Base-by-base conservation (phyloP, 2,329 filamentous ascomycete genomes). In the Beauveria caledonica region DNA sequence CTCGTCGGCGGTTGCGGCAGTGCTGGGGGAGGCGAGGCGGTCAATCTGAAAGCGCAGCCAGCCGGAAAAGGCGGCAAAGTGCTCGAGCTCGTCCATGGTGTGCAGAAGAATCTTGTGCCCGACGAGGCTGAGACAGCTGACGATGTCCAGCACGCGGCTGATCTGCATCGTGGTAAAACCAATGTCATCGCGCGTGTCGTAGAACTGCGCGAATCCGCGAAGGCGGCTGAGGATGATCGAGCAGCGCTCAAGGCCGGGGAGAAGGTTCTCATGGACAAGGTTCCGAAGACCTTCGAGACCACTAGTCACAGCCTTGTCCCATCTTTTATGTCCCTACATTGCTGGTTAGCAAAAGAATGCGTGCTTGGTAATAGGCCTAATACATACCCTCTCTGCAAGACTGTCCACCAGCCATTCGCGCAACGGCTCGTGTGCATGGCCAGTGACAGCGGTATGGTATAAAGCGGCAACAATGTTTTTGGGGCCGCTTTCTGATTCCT, bases 321-420 rank as follows among this genome's bases (percentile, higher is more conserved):
- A 99, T 53, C 94, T 82, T 73, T 96, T 97, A 67, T 96, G 90
- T 0, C 92, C 92, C 88, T 94, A 55, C 21, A 19, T 27, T 44
- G 60, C 64, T 56, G 57, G 45, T 53, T 48, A 45, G 54, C 10
- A 23, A 39, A 7, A 21, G 23, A 54, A 25, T 1, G 57, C 39
- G 23, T 3, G 19, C 17, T 10, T 40, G 29, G 10, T 23, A 10
- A n/a, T 11, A 21, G 33, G 10, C 1, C 33, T 27, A 11, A 25
- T 19, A 72, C 82, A 68, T 77, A 92, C 90, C 63, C 90, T 79
- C 69, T 95, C 90, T 8, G 86, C 84, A 33, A 97, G 76, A 64
- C 89, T 88, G 68, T 96, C 91, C 5, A 92, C 84, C 1, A 99
- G 79, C 88, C 95, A 99, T 70, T 97, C 92, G 62, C 86, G 86